These are phyloP conservation scores for Colletotrichum liaoningense DNA, from an alignment of 2,329 filamentous ascomycete genomes.

Conservation along the genomic window DNA sequence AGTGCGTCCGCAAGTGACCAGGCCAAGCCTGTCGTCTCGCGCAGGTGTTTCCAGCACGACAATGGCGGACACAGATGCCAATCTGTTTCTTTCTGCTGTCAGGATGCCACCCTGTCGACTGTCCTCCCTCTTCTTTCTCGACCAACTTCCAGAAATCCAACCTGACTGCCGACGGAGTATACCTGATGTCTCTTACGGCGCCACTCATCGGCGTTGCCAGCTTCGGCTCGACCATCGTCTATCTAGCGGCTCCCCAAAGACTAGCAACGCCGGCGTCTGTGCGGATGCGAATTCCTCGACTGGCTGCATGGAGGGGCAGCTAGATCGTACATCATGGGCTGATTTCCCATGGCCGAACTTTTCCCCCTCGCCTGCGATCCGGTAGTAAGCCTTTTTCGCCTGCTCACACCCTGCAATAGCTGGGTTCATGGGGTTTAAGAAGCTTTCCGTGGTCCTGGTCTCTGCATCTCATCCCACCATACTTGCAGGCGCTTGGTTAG, in stretches of 20 bases:
- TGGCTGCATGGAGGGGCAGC: not conserved
- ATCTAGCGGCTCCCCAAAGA: not conserved
- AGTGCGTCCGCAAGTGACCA: slow-evolving; percentile 19
- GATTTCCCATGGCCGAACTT: slow-evolving; percentile 5
- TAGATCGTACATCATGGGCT: not conserved
- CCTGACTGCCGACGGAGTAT: not conserved
- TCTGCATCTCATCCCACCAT: slow-evolving; percentile 30
- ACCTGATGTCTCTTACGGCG: not conserved
- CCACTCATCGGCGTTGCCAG: not conserved
- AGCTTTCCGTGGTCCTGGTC: slow-evolving; percentile 31
- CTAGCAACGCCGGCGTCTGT: not conserved
- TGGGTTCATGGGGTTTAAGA: slow-evolving; percentile 33
- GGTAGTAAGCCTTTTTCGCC: slow-evolving; percentile 9
- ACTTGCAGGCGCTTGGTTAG: slow-evolving; percentile 30
- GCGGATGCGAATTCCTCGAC: not conserved
- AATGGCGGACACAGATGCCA: slow-evolving; percentile 28
- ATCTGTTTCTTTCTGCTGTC: slow-evolving; percentile 9
- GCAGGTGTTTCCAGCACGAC: slow-evolving; percentile 28
- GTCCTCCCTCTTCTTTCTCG: not conserved
- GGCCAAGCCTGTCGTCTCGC: slow-evolving; percentile 30
- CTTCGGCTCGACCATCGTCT: not conserved
- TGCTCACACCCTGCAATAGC: slow-evolving; percentile 12
- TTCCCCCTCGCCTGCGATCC: not conserved
- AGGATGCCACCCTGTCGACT: not conserved
- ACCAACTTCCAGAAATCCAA: not conserved